Evolutionary conservation across 2,329 filamentous ascomycete genomes (phyloP), one percentile per base, ranked within the genome.

Genomic region (Colletotrichum camelliae): DNA sequence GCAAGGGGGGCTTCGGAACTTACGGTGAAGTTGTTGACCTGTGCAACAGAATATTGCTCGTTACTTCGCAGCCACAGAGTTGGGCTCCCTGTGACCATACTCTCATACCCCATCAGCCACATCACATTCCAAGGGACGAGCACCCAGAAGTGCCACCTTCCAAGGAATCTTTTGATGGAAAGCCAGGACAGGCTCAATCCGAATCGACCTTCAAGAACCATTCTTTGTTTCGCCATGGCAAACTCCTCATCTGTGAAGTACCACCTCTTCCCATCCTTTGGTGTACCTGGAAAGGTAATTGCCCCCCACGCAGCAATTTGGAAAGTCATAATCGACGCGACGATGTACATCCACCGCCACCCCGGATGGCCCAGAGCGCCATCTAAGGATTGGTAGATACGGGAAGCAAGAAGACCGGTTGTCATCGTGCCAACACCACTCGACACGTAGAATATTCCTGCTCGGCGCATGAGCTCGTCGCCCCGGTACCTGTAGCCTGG

Each of bases 1-100:
- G 21, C 52, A 15, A 48, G 39, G 39, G 18, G 37, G 18, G 13
- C 4, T 21, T 13, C 21, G 29, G 12, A 24, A 55, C 39, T 58
- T 18, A 70, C 67, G 5, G 73, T 76, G 37, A 70, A 58, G 65
- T 77, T 77, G 76, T 78, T 78, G 27, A 78, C 65, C 29, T 58
- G 48, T n/a, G 60, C 73, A 8, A 69, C 67, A 21, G 70, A 48
- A 64, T 74, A 78, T 4, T 65, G 29, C 18, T 35, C 43, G 33
- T 64, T 37, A 27, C 61, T 72, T 69, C 70, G 70, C 58, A 78
- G 67, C 77, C 77, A 78, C 15, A 77, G 67, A 16, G 72, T 77
- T 24, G 64, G 74, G 10, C 66, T 67, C n/a, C 58, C 70, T 27
- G 68, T 71, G 13, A 33, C 31, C 72, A 73, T 73, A 33, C 48